Conservation (phyloP, 202 grass and related monocot genomes). For the Saccharum hybrid region DNA sequence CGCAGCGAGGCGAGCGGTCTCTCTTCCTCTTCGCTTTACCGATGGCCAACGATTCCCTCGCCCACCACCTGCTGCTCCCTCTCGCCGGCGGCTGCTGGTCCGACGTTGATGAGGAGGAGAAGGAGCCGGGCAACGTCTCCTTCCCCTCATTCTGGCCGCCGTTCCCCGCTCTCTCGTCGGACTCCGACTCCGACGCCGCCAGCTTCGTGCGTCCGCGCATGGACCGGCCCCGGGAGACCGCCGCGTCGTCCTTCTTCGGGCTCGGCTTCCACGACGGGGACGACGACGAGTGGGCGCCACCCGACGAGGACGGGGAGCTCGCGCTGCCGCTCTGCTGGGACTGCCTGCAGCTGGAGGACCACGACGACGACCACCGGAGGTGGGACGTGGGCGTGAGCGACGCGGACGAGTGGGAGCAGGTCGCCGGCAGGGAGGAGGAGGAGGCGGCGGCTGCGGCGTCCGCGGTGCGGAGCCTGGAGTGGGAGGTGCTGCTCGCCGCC, state of each 20-base stretch:
- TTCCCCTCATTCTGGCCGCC: slow-evolving; percentile 66
- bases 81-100: slow-evolving; percentile 48
- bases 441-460: slow-evolving; percentile 26
- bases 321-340: slow-evolving; percentile 69
- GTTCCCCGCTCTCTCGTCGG: slow-evolving; percentile 55
- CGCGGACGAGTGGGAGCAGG: slow-evolving; percentile 55
- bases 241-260: slow-evolving; percentile 49
- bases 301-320: slow-evolving; percentile 40
- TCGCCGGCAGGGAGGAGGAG: slow-evolving; percentile 43
- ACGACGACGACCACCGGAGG: slow-evolving; percentile 46
- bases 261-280: slow-evolving; percentile 48
- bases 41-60: slow-evolving; percentile 55
- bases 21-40: slow-evolving; percentile 20
- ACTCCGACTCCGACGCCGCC: slow-evolving; percentile 48
- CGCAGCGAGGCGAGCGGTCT: not conserved
- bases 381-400: slow-evolving; percentile 45
- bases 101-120: slow-evolving; percentile 12
- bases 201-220: slow-evolving; percentile 38
- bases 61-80: slow-evolving; percentile 40
- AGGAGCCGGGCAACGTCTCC: not conserved
- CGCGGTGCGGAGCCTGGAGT: slow-evolving; percentile 61
- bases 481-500: slow-evolving; percentile 75
- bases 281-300: slow-evolving; percentile 32
- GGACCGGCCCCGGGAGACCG: slow-evolving; percentile 26
- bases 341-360: slow-evolving; percentile 67